Evolutionary conservation across 2,329 filamentous ascomycete genomes (phyloP), one percentile per base, ranked within the genome.

Genomic region (Eurotiales sp.): DNA sequence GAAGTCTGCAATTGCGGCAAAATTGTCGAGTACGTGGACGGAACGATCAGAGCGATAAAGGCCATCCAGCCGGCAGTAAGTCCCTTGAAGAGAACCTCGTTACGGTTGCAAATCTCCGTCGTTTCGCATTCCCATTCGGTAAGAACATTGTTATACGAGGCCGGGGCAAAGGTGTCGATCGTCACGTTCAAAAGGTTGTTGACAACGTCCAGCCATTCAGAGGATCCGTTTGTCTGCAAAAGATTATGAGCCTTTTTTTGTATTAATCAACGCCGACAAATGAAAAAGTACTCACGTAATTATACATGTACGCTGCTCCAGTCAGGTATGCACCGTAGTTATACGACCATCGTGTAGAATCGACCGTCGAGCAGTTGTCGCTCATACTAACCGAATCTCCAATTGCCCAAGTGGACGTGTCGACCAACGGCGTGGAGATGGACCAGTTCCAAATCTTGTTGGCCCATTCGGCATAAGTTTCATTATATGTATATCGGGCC

Each of bases 241-340:
- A 19, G 2, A 52, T 29, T 19, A 50, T 25, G n/a, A 37, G 34
- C 17, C 10, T 27, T 27, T 27, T 27, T 27, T 27, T 5, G 25
- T 27, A 27, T 27, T n/a, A n/a, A n/a, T n/a, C n/a, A n/a, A n/a
- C n/a, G n/a, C n/a, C n/a, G n/a, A n/a, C n/a, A n/a, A n/a, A n/a
- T n/a, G n/a, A n/a, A n/a, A n/a, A n/a, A n/a, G 25, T 27, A 66
- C 74, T 58, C 62, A 79, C 76, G 58, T 64, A 78, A 62, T 88
- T 86, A 65, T 86, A 88, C 79, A 89, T 81, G 55, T 81, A 83
- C 0, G 84, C 85, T 1, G 78, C 77, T 1, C 86, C 86, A 50
- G 67, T 64, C 32, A 85, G 64, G 40, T 84, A 70, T 27, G 84
- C 74, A 3, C 78, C 85, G 4, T 80, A 79, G 51, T 84, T 85